Percentiles rank a stretch among this genome's conserved stretches.
Conservation (phyloP, 2,329 filamentous ascomycete species). For the Akanthomyces dipterigenus region DNA sequence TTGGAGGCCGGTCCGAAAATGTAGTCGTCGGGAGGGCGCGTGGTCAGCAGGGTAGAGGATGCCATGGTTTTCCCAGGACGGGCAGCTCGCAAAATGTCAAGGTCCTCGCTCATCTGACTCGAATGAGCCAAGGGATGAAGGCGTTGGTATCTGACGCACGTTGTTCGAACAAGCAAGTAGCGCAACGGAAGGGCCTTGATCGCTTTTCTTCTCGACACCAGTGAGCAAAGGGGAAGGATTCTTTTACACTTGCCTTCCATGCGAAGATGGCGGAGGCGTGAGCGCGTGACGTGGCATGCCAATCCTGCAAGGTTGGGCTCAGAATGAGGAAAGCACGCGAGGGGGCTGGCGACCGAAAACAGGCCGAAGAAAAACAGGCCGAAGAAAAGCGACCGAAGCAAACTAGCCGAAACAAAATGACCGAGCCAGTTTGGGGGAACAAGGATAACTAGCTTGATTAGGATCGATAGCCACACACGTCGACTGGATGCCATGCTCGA, state of each 20-base stretch:
- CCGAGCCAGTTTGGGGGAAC: too few relatives aligned
- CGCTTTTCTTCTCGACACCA: neutral
- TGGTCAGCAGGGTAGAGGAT: neutral
- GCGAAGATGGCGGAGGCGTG: too few relatives aligned
- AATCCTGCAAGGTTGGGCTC: too few relatives aligned
- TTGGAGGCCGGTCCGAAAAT: constrained; percentile 40
- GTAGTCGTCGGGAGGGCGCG: neutral
- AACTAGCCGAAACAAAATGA: too few relatives aligned
- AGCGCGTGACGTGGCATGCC: too few relatives aligned
- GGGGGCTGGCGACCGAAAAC: too few relatives aligned
- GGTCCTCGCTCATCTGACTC: neutral
- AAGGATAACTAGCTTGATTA: too few relatives aligned
- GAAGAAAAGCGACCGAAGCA: too few relatives aligned
- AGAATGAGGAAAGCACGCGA: too few relatives aligned
- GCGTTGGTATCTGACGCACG: neutral
- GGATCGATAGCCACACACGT: too few relatives aligned
- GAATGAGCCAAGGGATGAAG: neutral
- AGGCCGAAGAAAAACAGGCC: too few relatives aligned
- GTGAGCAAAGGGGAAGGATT: neutral
- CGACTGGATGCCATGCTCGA: too few relatives aligned
- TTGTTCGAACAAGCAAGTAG: neutral
- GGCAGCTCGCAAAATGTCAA: neutral
- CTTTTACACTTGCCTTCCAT: neutral
- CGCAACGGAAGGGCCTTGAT: neutral
- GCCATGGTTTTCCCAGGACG: neutral